Percentiles rank a stretch among this genome's conserved stretches.
Evolutionary conservation across 164 flowering plant genomes (phyloP).

Genomic region (Magnolia sinica): DNA sequence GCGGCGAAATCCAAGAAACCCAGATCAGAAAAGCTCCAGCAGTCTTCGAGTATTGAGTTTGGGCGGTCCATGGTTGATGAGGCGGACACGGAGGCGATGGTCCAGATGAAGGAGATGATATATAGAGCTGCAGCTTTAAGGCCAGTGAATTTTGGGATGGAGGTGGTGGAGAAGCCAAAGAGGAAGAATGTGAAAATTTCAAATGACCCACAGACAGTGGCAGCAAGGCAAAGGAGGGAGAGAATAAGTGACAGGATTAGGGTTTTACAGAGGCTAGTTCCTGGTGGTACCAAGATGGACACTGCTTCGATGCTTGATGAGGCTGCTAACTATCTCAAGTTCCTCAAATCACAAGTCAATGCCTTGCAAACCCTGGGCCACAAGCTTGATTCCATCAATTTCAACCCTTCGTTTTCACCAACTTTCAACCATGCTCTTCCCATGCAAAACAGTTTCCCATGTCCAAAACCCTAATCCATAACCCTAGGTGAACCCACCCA

Average conservation of each 20-base stretch:
- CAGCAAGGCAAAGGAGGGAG: conserved; percentile 93
- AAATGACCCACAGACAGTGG: conserved; percentile 90
- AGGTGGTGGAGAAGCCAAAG: conserved; percentile 71
- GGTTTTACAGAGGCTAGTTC: conserved; percentile 81
- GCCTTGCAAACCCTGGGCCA: conserved; percentile 61
- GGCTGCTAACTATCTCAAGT: conserved; percentile 94
- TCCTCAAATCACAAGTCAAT: conserved; percentile 74
- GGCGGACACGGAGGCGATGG: conserved; percentile 78
- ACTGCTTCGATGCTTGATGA: conserved; percentile 99
- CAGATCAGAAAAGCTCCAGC: conserved; percentile 39
- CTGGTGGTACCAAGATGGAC: conserved; percentile 97
- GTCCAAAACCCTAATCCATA: conserved; percentile 25
- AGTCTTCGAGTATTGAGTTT: conserved; percentile 64
- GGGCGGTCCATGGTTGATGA: conserved; percentile 48
- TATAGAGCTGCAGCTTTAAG: conserved; percentile 84
- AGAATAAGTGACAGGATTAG: conserved; percentile 89
- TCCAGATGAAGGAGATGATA: conserved; percentile 92
- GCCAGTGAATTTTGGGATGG: conserved; percentile 71
- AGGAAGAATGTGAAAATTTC: conserved; percentile 91
- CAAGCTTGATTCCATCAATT: conserved; percentile 30
- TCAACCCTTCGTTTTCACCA: conserved; percentile 27
- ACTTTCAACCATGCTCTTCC: conserved; percentile 43
- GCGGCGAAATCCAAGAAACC: conserved; percentile 44
- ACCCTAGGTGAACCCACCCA: not conserved
- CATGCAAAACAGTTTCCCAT: conserved; percentile 45